Conservation (phyloP, 306 rosid genomes). For the Malus orientalis region DNA sequence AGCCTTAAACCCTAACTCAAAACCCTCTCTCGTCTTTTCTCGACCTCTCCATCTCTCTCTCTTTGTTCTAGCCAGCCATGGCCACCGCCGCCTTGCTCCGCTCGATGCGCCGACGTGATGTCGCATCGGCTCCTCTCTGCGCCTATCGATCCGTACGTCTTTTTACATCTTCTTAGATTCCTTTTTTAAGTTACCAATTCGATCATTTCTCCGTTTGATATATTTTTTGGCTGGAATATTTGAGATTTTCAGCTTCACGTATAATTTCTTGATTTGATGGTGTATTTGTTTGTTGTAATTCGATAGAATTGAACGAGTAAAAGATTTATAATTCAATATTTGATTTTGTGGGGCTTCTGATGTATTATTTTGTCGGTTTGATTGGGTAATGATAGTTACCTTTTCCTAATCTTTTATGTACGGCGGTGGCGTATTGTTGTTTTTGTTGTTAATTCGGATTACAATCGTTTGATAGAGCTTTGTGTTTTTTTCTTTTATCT, state of each 20-base stretch:
- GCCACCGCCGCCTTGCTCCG: constrained; percentile 34
- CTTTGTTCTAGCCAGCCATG: constrained; percentile 10
- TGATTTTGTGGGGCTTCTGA: not conserved
- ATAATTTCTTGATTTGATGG: not conserved
- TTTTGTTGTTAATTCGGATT: not conserved
- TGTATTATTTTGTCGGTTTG: not conserved
- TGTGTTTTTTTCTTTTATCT: not conserved
- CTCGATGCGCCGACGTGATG: constrained; percentile 26
- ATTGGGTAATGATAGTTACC: not conserved
- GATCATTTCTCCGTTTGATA: not conserved
- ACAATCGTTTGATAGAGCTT: not conserved
- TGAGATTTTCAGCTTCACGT: not conserved
- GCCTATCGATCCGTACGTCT: constrained; percentile 55
- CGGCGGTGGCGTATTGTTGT: not conserved
- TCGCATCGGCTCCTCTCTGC: constrained; percentile 21
- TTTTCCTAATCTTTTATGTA: not conserved
- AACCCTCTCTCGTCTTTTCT: not conserved
- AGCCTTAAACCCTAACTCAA: constrained; percentile 24
- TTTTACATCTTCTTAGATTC: not conserved
- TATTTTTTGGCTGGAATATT: not conserved
- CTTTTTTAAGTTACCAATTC: not conserved
- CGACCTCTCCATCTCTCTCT: not conserved
- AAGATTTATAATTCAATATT: not conserved
- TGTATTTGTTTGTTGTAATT: not conserved
- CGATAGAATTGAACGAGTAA: not conserved